Conservation (phyloP, 805 yeast genomes). For the Metschnikowia noctiluminum region DNA sequence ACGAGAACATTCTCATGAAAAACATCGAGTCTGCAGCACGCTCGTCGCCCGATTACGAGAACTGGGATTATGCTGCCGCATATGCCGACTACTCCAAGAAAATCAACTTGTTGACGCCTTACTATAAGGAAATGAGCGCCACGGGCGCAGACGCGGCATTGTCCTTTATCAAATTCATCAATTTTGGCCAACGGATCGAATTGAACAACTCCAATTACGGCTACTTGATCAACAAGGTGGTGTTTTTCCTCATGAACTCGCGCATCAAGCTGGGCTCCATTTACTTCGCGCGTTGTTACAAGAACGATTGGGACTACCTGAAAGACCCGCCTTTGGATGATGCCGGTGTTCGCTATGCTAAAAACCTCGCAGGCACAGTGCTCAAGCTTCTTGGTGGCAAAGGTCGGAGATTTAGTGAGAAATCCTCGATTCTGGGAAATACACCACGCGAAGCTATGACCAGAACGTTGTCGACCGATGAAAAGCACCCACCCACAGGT, state of each 20-base stretch:
- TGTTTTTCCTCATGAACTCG: slow-evolving; percentile 87
- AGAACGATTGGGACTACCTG: slow-evolving; percentile 54
- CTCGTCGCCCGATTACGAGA: slow-evolving; percentile 80
- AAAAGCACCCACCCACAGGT: slow-evolving; percentile 43
- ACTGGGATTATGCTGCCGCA: slow-evolving; percentile 74
- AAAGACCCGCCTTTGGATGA: slow-evolving; percentile 80
- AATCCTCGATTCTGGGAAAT: neutral
- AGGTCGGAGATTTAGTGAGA: slow-evolving; percentile 29
- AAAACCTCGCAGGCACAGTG: slow-evolving; percentile 58
- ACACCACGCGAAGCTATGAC: slow-evolving; percentile 1
- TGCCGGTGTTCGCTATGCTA: slow-evolving; percentile 69
- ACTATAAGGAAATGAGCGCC: slow-evolving; percentile 70
- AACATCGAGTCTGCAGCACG: slow-evolving; percentile 80
- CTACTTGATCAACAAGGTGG: slow-evolving; percentile 84
- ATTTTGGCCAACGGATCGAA: slow-evolving; percentile 82
- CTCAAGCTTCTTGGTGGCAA: slow-evolving; percentile 31
- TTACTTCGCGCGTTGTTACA: slow-evolving; percentile 83
- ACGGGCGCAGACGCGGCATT: slow-evolving; percentile 39
- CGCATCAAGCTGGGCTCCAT: slow-evolving; percentile 84
- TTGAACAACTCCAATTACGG: slow-evolving; percentile 82
- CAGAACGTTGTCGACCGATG: slow-evolving; percentile 29
- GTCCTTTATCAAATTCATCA: slow-evolving; percentile 79
- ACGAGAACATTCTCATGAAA: slow-evolving; percentile 59
- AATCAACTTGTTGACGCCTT: slow-evolving; percentile 62
- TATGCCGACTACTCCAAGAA: slow-evolving; percentile 72